phyloP scores from a whole-genome alignment of 1,284 basidiomycete species.

The Lignosus rhinocerotis region DNA sequence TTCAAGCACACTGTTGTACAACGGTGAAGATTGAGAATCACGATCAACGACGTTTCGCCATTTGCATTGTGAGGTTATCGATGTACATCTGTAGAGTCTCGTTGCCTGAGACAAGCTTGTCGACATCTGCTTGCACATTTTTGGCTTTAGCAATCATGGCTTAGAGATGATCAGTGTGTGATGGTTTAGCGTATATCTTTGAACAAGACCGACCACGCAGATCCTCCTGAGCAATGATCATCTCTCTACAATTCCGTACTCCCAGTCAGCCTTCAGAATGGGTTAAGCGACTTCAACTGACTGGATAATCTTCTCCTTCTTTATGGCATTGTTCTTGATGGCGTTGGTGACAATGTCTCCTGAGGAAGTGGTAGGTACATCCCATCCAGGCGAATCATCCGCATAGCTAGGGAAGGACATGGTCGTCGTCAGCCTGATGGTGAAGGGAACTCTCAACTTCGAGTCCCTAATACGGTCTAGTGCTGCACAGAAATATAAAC shows the following conservation, averaged over 20 bases:
- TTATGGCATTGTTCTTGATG: constrained; percentile 72
- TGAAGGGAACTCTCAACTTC: too few species aligned
- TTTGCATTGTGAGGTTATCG: constrained; percentile 82
- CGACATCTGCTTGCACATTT: constrained; percentile 70
- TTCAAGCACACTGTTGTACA: too few species aligned
- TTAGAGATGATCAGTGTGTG: constrained; percentile 31
- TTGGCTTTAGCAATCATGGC: constrained; percentile 70
- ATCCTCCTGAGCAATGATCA: constrained; percentile 71
- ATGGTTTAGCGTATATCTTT: neutral
- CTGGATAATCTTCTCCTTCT: constrained; percentile 68
- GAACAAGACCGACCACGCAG: constrained; percentile 56
- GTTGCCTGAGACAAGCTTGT: constrained; percentile 76
- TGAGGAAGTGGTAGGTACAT: constrained; percentile 41
- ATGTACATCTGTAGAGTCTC: constrained; percentile 86
- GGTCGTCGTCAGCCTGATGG: too few species aligned
- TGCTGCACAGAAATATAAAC: neutral
- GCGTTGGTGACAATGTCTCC: constrained; percentile 73
- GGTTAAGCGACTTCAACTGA: constrained; percentile 28
- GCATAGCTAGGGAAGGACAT: constrained; percentile 34
- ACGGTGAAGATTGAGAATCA: neutral
- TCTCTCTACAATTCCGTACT: constrained; percentile 51
- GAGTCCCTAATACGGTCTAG: neutral
- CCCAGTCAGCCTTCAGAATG: too few species aligned
- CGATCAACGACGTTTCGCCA: constrained; percentile 70
- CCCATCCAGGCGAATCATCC: constrained; percentile 67